These are phyloP conservation scores for Hansenula sp. DNA, from an alignment of 1,139 yeast species.

Conservation along the genomic window DNA sequence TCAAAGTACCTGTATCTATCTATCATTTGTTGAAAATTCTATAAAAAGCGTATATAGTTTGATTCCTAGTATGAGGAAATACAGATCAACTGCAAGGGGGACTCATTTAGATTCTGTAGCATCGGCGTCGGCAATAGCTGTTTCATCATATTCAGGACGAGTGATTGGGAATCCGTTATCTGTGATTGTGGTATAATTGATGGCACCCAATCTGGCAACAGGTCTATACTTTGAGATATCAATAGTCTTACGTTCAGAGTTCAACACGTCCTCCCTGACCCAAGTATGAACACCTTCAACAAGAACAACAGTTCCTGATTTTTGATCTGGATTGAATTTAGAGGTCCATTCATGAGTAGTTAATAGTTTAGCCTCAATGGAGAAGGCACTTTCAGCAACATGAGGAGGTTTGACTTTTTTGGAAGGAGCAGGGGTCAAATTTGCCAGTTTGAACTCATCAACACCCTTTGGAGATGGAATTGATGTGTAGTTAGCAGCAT, in stretches of 20 bases:
- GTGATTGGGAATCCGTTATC: slow-evolving; percentile 13
- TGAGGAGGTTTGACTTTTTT: slow-evolving; percentile 46
- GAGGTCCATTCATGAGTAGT: slow-evolving; percentile 43
- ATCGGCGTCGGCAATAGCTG: too few species aligned
- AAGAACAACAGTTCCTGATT: slow-evolving; percentile 38
- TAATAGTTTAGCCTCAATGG: slow-evolving; percentile 49
- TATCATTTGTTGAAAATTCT: too few species aligned
- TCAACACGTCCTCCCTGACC: slow-evolving; percentile 48
- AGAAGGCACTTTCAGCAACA: slow-evolving; percentile 60
- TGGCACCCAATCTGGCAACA: slow-evolving; percentile 53
- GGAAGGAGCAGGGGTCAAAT: slow-evolving; percentile 47
- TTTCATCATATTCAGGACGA: slow-evolving; percentile 1
- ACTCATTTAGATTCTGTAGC: too few species aligned
- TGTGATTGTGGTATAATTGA: slow-evolving; percentile 40
- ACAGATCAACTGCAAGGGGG: too few species aligned
- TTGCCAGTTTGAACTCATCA: slow-evolving; percentile 55
- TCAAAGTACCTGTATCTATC: too few species aligned
- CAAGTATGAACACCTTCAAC: slow-evolving; percentile 57
- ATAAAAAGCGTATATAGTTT: too few species aligned
- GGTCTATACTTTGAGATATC: slow-evolving; percentile 50
- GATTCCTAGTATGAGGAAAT: too few species aligned
- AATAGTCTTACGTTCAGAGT: slow-evolving; percentile 34
- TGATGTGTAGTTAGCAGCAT: slow-evolving; percentile 55
- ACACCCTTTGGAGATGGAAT: slow-evolving; percentile 43
- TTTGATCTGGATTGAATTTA: slow-evolving; percentile 30